Evolutionary conservation across 805 yeast genomes (phyloP), one percentile per base, ranked within the genome.

Genomic region (Cyberlindnera samutprakarnensis): DNA sequence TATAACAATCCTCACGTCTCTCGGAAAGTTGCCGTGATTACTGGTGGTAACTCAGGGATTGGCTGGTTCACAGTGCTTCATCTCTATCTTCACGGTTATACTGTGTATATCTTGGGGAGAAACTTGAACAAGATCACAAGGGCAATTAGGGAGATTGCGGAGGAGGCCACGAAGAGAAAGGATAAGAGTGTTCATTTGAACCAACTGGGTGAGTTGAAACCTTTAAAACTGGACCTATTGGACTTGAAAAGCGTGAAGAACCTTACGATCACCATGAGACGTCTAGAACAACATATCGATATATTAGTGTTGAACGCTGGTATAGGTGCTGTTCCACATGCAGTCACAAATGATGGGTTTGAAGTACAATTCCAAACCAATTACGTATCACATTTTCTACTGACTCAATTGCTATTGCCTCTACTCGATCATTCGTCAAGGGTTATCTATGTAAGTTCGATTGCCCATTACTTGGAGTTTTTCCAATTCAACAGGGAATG

Each of bases 341-440:
- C 69, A 14, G 43, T 64, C 20, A 81, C 95, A 0, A 66, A 61
- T 22, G 86, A 80, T 44, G 75, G 74, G 4, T 82, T 81, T 51
- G 95, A 86, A 53, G 66, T 81, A 12, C 94, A 84, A 49, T 58
- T 83, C 37, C 94, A 83, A 47, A 77, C 87, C 2, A 82, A 83
- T 50, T 85, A 77, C 51, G 58, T 85, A 10, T 70, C 92, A 0
- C 94, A 83, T 33, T 82, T 82, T 42, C 57, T 85, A 14, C 61
- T 85, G 23, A 75, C 90, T 1, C 70, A 78, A 39, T 58, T 70
- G 33, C 53, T 85, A 14, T 39, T 82, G 7, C 75, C 78, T 2
- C 42, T 71, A 16, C 23, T 30, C 10, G 18, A 24, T 11, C 18
- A 16, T 19, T 9, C 53, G 78, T 47, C 43, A 43, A 21, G 46